A percentile compares a stretch with the other conserved stretches of the same genome.
phyloP scores from a whole-genome alignment of 106 monocot species.

The Dactylorhiza incarnata region DNA sequence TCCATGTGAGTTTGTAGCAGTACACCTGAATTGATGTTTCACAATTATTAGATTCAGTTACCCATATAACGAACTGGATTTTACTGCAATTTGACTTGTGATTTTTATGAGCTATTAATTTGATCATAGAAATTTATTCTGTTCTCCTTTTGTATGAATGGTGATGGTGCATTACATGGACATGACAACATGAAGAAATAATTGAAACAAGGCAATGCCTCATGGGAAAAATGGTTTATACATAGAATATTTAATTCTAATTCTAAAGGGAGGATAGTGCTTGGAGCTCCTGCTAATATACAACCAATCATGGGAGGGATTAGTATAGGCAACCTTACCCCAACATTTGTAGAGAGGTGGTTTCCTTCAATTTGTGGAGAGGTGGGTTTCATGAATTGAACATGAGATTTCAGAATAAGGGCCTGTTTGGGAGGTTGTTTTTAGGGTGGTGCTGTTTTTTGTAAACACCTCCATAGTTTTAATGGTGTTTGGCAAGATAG shows the following conservation, averaged over 20 bases:
- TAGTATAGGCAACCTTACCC: too few relatives aligned
- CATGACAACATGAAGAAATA: background rate
- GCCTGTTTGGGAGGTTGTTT: too few relatives aligned
- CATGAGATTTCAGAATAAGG: too few relatives aligned
- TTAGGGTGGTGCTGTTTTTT: too few relatives aligned
- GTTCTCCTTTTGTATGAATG: background rate
- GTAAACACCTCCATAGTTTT: too few relatives aligned
- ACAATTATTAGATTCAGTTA: background rate
- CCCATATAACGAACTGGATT: background rate
- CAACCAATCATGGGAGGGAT: too few relatives aligned
- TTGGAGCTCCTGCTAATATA: too few relatives aligned
- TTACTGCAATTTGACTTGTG: background rate
- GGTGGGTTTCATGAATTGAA: too few relatives aligned
- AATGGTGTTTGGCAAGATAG: too few relatives aligned
- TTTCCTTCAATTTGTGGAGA: too few relatives aligned
- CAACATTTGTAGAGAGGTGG: too few relatives aligned
- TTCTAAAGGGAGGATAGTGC: too few relatives aligned
- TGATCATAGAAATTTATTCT: background rate
- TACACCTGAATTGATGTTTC: background rate
- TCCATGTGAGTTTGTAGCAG: constrained; percentile 37
- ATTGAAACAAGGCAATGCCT: background rate
- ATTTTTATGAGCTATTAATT: background rate
- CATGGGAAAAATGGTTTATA: background rate
- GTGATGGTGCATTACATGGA: background rate
- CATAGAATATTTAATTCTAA: background rate